Percentiles rank a stretch among this genome's conserved stretches.
Evolutionary conservation across 2,329 filamentous ascomycete species (phyloP).

Genomic region (Colletotrichum sojae): DNA sequence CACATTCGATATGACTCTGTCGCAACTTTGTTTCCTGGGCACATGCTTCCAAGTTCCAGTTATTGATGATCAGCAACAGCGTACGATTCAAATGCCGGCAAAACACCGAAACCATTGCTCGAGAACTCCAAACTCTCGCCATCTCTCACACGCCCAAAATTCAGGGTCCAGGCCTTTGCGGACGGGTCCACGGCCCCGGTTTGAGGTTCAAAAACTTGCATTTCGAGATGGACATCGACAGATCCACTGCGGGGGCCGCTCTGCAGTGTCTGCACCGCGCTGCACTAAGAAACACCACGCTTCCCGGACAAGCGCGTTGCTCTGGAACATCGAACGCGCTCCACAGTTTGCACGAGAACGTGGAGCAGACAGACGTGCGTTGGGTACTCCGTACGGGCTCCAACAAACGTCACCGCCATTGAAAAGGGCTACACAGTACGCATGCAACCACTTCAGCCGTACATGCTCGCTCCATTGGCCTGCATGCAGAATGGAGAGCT

Average conservation of each 20-base stretch:
- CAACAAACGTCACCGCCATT: conserved; percentile 19
- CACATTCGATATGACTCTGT: background rate
- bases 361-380: conserved; percentile 3
- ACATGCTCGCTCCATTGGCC: conserved; percentile 24
- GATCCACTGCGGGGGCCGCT: conserved; percentile 34
- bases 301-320: conserved; percentile 32
- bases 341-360: conserved; percentile 28
- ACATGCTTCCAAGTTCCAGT: background rate
- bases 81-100: background rate
- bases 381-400: background rate
- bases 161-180: conserved; percentile 35
- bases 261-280: background rate
- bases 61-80: background rate
- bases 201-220: conserved; percentile 37
- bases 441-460: conserved; percentile 37
- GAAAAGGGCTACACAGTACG: background rate
- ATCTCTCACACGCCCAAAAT: background rate
- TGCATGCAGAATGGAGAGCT: conserved; percentile 25
- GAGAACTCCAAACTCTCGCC: background rate
- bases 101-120: too few relatives aligned
- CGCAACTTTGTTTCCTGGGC: background rate
- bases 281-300: conserved; percentile 6
- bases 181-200: conserved; percentile 27
- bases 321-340: conserved; percentile 17
- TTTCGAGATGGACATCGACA: conserved; percentile 30